Conservation (phyloP, 2,329 filamentous ascomycete genomes). For the Ophiostoma piceae region DNA sequence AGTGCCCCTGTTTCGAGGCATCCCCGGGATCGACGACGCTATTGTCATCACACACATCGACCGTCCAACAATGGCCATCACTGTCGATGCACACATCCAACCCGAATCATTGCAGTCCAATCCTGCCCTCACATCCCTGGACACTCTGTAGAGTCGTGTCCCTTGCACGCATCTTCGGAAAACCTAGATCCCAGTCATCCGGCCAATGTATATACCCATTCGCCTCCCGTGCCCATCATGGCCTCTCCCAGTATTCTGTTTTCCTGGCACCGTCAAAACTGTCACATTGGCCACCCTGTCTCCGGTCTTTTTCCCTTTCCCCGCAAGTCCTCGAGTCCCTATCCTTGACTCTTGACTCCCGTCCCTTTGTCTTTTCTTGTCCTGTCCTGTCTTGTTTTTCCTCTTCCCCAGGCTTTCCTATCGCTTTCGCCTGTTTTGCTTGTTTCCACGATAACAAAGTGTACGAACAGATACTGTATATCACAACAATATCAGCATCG, state of each 20-base stretch:
- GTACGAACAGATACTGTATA: not conserved
- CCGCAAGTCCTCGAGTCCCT: not conserved
- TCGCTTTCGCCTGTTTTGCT: not conserved
- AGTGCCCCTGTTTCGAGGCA: not conserved
- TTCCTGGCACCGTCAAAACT: not conserved
- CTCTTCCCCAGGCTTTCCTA: not conserved
- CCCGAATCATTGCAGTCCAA: not conserved
- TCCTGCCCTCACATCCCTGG: not conserved
- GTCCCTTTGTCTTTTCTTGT: not conserved
- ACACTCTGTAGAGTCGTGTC: not conserved
- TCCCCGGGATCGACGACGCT: not conserved
- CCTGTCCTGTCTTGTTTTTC: not conserved
- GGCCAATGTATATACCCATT: not conserved
- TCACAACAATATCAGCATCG: not conserved
- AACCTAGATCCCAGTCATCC: constrained; percentile 5
- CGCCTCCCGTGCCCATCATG: not conserved
- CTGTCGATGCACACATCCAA: not conserved
- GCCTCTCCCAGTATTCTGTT: not conserved
- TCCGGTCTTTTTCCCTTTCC: not conserved
- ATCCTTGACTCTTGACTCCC: not conserved
- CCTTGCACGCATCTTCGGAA: not conserved
- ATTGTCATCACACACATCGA: not conserved
- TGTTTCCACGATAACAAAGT: not conserved
- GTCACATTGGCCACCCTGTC: not conserved
- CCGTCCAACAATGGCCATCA: not conserved